phyloP scores from a whole-genome alignment of 1,139 yeast genomes.

The Candida labiduridarum region DNA sequence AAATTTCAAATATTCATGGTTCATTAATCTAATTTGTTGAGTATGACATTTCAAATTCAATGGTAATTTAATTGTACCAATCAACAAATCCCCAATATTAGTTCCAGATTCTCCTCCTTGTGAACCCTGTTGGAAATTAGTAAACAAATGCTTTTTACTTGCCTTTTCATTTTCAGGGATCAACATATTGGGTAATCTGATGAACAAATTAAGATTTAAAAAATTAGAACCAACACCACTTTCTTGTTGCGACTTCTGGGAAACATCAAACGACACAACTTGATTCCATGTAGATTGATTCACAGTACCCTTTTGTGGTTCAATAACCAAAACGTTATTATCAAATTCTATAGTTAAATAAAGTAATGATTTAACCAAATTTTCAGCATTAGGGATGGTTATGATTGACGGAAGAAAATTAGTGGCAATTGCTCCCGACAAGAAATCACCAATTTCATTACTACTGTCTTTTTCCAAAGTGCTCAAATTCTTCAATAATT shows the following conservation, averaged over 20 bases:
- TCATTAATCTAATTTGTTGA: conserved; percentile 42
- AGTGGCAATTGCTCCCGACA: conserved; percentile 40
- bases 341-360: conserved; percentile 78
- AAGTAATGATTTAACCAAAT: conserved; percentile 56
- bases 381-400: conserved; percentile 54
- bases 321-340: conserved; percentile 80
- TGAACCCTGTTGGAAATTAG: conserved; percentile 20
- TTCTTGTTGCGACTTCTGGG: conserved; percentile 47
- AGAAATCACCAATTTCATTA: conserved; percentile 23
- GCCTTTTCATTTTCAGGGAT: conserved; percentile 48
- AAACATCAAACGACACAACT: conserved; percentile 89
- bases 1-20: conserved; percentile 51
- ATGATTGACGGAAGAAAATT: conserved; percentile 67
- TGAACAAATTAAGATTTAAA: conserved; percentile 71
- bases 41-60: conserved; percentile 42
- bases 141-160: conserved; percentile 32
- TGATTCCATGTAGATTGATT: conserved; percentile 69
- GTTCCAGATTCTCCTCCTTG: conserved; percentile 6
- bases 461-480: conserved; percentile 24
- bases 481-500: conserved; percentile 34
- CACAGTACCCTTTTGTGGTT: conserved; percentile 72
- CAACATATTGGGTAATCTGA: conserved; percentile 71
- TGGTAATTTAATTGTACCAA: conserved; percentile 48
- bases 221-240: conserved; percentile 39
- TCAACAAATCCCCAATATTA: conserved; percentile 42